phyloP scores from a whole-genome alignment of 805 yeast species.

The Diddensiella transvaalensis region DNA sequence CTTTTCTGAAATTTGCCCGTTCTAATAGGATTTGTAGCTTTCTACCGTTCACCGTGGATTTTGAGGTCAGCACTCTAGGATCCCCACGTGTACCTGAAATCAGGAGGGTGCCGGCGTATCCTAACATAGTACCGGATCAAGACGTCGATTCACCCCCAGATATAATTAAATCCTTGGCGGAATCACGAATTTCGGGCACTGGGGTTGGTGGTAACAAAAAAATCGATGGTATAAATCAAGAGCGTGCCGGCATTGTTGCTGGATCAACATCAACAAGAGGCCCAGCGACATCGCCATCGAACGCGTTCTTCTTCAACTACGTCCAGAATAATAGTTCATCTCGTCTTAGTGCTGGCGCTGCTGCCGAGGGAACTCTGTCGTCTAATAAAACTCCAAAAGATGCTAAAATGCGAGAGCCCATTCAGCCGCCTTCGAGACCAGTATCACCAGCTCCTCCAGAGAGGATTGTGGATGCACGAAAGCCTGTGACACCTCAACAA shows the following conservation, averaged over 20 bases:
- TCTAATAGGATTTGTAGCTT: slow-evolving; percentile 14
- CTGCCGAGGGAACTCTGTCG: slow-evolving; percentile 9
- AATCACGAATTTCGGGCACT: not conserved
- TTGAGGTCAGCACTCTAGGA: slow-evolving; percentile 16
- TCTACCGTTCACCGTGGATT: slow-evolving; percentile 31
- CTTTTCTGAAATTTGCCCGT: no score
- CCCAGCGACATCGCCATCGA: not conserved
- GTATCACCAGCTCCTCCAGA: slow-evolving; percentile 18
- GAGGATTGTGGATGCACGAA: slow-evolving; percentile 24
- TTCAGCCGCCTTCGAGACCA: slow-evolving; percentile 12
- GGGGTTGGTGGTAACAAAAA: not conserved
- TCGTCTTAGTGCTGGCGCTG: not conserved
- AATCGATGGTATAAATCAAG: slow-evolving; percentile 4
- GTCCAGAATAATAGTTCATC: slow-evolving; percentile 9
- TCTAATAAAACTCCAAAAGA: slow-evolving; percentile 1
- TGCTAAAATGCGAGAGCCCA: slow-evolving; percentile 8
- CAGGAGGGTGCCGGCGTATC: not conserved
- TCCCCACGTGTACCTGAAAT: slow-evolving; percentile 1
- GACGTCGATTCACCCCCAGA: slow-evolving; percentile 10
- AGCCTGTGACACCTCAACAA: slow-evolving; percentile 11
- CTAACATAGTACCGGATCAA: not conserved
- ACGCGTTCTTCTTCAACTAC: not conserved
- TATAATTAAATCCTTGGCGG: slow-evolving; percentile 9
- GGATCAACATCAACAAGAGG: not conserved
- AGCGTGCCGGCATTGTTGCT: not conserved